Conservation (phyloP, 192 early-diverging fungal genomes). For the Phlyctochytrium arcticum region DNA sequence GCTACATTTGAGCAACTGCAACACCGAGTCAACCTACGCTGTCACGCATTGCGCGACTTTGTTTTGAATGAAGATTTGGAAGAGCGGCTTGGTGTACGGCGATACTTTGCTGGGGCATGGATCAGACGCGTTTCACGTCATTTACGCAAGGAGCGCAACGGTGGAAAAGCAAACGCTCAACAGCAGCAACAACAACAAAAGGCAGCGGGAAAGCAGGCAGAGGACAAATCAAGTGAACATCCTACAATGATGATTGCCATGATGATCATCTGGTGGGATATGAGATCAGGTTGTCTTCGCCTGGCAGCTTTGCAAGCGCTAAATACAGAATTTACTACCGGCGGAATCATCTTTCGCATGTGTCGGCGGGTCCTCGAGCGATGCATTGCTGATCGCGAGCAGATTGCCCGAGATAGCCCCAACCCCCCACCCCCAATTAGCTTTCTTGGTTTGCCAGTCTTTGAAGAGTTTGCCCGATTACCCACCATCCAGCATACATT, state of each 20-base stretch:
- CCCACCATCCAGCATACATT: slow-evolving; percentile 14
- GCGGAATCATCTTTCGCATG: slow-evolving; percentile 12
- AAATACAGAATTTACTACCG: slow-evolving; percentile 20
- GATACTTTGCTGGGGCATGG: slow-evolving; percentile 24
- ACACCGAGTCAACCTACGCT: slow-evolving; percentile 5
- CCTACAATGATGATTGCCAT: slow-evolving; percentile 15
- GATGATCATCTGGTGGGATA: slow-evolving; percentile 16
- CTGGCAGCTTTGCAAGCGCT: slow-evolving; percentile 14
- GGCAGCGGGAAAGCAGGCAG: neutral
- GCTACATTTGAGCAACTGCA: slow-evolving; percentile 15
- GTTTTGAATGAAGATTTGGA: slow-evolving; percentile 8
- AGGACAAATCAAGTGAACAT: neutral
- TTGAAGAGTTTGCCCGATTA: slow-evolving; percentile 17
- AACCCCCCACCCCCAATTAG: slow-evolving; percentile 9
- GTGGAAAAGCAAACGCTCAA: neutral
- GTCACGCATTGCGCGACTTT: slow-evolving; percentile 7
- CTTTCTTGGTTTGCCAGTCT: slow-evolving; percentile 20
- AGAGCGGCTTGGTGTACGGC: neutral
- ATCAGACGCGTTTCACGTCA: slow-evolving; percentile 16
- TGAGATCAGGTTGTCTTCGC: slow-evolving; percentile 3
- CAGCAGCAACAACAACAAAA: neutral
- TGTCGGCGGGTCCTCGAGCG: slow-evolving; percentile 13
- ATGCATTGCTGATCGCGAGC: slow-evolving; percentile 1
- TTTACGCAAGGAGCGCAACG: neutral
- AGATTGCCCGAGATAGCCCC: neutral